Conservation (phyloP, 768 basidiomycete species). For the Suillus discolor region DNA sequence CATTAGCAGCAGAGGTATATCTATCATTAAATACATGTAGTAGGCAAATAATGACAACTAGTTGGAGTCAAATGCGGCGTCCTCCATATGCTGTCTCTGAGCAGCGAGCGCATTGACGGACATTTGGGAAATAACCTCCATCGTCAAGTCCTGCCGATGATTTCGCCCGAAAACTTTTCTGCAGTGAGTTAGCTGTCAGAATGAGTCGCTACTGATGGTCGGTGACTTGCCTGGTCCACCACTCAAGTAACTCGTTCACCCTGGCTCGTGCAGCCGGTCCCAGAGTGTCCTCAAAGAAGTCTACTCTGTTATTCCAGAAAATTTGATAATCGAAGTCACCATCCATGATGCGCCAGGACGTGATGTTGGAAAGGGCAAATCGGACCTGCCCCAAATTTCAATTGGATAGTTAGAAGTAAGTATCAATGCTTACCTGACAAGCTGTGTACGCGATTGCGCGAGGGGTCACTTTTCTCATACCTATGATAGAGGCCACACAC, state of each 20-base stretch:
- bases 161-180: background rate
- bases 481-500: no score
- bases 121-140: background rate
- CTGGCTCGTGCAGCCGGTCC: background rate
- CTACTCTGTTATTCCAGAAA: background rate
- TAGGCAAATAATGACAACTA: background rate
- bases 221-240: background rate
- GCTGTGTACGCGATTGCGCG: no score
- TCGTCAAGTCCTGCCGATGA: background rate
- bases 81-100: background rate
- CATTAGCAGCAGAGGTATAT: no score
- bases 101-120: background rate
- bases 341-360: background rate
- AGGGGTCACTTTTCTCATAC: no score
- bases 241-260: background rate
- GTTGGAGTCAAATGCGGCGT: background rate
- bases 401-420: no score
- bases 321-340: background rate
- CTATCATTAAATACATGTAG: no score
- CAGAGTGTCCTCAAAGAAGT: background rate
- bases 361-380: background rate
- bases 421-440: no score
- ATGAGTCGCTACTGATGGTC: no score
- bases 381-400: conserved; percentile 10
- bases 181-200: background rate